A percentile compares a stretch with the other conserved stretches of the same genome.
Conservation (phyloP, 768 basidiomycete species). For the Leucocoprinus birnbaumii region DNA sequence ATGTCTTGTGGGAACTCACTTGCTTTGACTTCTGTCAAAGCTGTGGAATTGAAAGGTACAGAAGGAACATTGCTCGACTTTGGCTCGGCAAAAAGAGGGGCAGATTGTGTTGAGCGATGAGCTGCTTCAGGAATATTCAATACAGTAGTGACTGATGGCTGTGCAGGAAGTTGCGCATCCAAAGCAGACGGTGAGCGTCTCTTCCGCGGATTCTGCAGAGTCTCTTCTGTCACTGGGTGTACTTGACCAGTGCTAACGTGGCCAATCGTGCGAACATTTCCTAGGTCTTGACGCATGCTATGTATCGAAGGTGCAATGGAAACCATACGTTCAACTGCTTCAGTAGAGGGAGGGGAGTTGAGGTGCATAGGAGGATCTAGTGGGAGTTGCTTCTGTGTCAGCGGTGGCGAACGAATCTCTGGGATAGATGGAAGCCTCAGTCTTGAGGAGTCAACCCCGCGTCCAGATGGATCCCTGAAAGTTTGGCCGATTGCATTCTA, state of each 20-base stretch:
- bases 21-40: neutral
- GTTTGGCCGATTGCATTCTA: neutral
- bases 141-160: neutral
- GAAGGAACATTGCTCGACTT: neutral
- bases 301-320: neutral
- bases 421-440: neutral
- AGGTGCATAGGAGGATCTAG: neutral
- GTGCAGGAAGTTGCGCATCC: neutral
- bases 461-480: neutral
- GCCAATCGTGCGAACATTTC: neutral
- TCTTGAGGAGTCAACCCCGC: neutral
- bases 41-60: neutral
- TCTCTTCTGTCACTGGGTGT: neutral
- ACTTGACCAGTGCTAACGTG: neutral
- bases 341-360: neutral
- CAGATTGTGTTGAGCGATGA: neutral
- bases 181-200: neutral
- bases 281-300: neutral
- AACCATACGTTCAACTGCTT: neutral
- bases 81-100: neutral
- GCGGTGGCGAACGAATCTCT: neutral
- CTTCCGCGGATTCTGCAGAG: neutral
- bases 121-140: neutral
- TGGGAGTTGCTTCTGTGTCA: neutral
- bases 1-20: neutral